These are phyloP conservation scores for Coemansia sp. DNA, from an alignment of 192 early-diverging fungal species.

Conservation along the genomic window DNA sequence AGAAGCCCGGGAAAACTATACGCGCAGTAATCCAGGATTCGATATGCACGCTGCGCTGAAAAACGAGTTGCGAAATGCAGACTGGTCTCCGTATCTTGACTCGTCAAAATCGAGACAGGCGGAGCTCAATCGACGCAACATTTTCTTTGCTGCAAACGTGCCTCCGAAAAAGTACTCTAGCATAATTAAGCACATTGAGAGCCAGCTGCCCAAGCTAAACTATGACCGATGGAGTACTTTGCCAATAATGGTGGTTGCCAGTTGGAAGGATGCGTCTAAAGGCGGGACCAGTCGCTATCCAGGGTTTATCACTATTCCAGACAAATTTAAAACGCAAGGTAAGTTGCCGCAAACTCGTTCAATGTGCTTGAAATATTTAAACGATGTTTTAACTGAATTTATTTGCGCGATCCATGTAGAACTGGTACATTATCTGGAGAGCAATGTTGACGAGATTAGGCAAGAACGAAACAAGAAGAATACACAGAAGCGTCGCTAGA, in stretches of 20 bases:
- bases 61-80: conserved; percentile 16
- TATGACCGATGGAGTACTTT: conserved; percentile 37
- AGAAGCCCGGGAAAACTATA: conserved; percentile 34
- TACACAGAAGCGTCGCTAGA: conserved; percentile 4
- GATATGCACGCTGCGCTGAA: conserved; percentile 18
- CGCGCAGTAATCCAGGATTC: neutral
- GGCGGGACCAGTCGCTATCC: conserved; percentile 22
- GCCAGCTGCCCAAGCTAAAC: conserved; percentile 26
- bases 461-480: conserved; percentile 7
- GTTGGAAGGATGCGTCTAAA: conserved; percentile 23
- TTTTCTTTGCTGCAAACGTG: conserved; percentile 41
- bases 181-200: conserved; percentile 21
- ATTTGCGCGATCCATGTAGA: conserved; percentile 8
- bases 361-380: neutral
- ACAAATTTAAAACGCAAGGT: conserved; percentile 12
- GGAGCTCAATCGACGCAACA: conserved; percentile 16
- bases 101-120: conserved; percentile 12
- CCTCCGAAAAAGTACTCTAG: conserved; percentile 14
- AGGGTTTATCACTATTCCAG: conserved; percentile 38
- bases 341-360: conserved; percentile 1
- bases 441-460: conserved; percentile 15
- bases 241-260: conserved; percentile 44
- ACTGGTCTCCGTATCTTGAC: conserved; percentile 10
- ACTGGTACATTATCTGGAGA: conserved; percentile 18
- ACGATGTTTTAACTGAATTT: neutral